phyloP scores from a whole-genome alignment of 2,329 filamentous ascomycete species.

The Penicillium hordei region DNA sequence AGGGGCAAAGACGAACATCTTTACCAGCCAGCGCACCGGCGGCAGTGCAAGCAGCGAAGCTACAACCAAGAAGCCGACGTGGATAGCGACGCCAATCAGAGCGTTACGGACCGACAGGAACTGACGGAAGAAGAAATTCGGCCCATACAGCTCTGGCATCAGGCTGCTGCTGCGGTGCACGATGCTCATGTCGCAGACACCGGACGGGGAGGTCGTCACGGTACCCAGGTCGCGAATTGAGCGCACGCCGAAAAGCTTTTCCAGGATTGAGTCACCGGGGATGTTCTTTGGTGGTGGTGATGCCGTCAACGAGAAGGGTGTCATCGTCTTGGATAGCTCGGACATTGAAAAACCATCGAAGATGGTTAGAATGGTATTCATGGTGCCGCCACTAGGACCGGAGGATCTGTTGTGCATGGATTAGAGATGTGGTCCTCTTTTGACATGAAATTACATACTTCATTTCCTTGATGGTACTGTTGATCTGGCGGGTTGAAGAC shows the following conservation, averaged over 20 bases:
- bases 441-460: slow-evolving; percentile 39
- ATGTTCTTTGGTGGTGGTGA: slow-evolving; percentile 38
- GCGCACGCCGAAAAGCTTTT: slow-evolving; percentile 51
- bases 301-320: slow-evolving; percentile 54
- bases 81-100: slow-evolving; percentile 50
- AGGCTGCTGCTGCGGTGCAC: slow-evolving; percentile 62
- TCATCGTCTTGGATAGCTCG: slow-evolving; percentile 50
- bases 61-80: slow-evolving; percentile 49
- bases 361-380: slow-evolving; percentile 64
- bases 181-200: slow-evolving; percentile 55
- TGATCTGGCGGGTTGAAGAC: slow-evolving; percentile 52
- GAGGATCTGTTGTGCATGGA: slow-evolving; percentile 30
- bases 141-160: slow-evolving; percentile 58
- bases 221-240: slow-evolving; percentile 58
- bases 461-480: slow-evolving; percentile 54
- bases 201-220: slow-evolving; percentile 56
- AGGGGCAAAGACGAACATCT: slow-evolving; percentile 50
- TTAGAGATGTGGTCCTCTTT: slow-evolving; percentile 2
- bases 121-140: slow-evolving; percentile 58
- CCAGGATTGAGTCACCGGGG: slow-evolving; percentile 31
- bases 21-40: slow-evolving; percentile 54
- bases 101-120: slow-evolving; percentile 55
- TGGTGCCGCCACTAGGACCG: slow-evolving; percentile 59
- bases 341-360: slow-evolving; percentile 48
- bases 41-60: slow-evolving; percentile 51